Conservation (phyloP, 331 rosid species). For the Quercus phellos region DNA sequence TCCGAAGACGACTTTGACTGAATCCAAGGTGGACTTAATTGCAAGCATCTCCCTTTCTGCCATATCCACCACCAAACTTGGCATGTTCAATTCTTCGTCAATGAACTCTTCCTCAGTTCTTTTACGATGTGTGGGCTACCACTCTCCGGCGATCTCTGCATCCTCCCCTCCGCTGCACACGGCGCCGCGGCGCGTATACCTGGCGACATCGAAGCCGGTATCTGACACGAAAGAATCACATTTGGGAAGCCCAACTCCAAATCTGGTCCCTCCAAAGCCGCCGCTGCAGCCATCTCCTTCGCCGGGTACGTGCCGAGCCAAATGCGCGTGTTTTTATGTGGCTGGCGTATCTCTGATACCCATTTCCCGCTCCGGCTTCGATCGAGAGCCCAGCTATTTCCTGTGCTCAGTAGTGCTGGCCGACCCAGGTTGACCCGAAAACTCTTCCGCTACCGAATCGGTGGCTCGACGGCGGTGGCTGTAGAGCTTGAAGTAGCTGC, state of each 20-base stretch:
- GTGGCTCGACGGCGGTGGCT: constrained; percentile 1
- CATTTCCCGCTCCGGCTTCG: constrained; percentile 78
- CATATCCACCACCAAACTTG: constrained; percentile 74
- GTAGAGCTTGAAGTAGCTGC: not conserved
- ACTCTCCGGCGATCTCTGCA: not conserved
- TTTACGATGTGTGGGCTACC: not conserved
- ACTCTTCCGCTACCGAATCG: constrained; percentile 1
- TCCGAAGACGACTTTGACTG: constrained; percentile 39
- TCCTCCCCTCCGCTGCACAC: constrained; percentile 50
- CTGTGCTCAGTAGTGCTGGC: constrained; percentile 19
- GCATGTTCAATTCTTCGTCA: constrained; percentile 87
- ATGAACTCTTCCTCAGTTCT: constrained; percentile 23
- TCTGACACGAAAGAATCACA: constrained; percentile 39
- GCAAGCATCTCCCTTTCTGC: constrained; percentile 89
- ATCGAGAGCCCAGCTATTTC: constrained; percentile 37
- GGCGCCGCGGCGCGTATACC: constrained; percentile 80
- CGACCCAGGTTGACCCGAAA: not conserved
- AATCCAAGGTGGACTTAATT: constrained; percentile 67
- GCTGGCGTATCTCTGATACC: constrained; percentile 95
- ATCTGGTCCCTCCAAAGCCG: constrained; percentile 75
- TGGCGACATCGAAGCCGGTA: constrained; percentile 61
- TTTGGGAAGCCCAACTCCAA: constrained; percentile 64
- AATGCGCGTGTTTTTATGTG: constrained; percentile 77
- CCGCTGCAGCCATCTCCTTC: constrained; percentile 92
- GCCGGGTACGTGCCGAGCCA: constrained; percentile 84